phyloP scores from a whole-genome alignment of 225 moss, liverwort and hornwort genomes.

The Climacium dendroides region DNA sequence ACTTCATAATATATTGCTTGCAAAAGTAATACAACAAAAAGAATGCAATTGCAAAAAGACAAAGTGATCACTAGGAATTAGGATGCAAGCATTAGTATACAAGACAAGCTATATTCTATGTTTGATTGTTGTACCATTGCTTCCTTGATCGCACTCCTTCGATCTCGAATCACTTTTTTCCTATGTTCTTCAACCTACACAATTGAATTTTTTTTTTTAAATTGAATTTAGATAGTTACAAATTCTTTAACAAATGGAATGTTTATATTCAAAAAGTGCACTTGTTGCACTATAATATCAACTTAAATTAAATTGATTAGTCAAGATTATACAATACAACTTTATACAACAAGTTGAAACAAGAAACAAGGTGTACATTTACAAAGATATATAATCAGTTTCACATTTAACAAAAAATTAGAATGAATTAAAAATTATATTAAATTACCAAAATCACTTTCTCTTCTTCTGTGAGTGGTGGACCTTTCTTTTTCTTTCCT shows the following conservation, averaged over 20 bases:
- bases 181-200: slow-evolving; percentile 22
- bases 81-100: neutral
- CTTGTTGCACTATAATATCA: neutral
- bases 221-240: neutral
- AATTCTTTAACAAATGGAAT: neutral
- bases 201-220: neutral
- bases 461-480: slow-evolving; percentile 5
- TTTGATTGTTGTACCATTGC: slow-evolving; percentile 11
- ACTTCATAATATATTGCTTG: neutral
- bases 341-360: neutral
- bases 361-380: neutral
- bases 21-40: neutral
- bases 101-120: neutral
- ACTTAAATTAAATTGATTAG: neutral
- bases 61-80: neutral
- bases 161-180: slow-evolving; percentile 29
- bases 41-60: neutral
- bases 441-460: slow-evolving; percentile 12
- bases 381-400: too few relatives aligned
- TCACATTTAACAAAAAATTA: neutral
- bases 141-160: slow-evolving; percentile 19
- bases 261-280: neutral
- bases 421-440: neutral
- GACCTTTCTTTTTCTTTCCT: neutral
- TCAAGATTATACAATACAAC: neutral